Percentiles rank a stretch among this genome's conserved stretches.
These are phyloP conservation scores for Adenanthera pavonina DNA, from an alignment of 306 rosid genomes.

Conservation along the genomic window DNA sequence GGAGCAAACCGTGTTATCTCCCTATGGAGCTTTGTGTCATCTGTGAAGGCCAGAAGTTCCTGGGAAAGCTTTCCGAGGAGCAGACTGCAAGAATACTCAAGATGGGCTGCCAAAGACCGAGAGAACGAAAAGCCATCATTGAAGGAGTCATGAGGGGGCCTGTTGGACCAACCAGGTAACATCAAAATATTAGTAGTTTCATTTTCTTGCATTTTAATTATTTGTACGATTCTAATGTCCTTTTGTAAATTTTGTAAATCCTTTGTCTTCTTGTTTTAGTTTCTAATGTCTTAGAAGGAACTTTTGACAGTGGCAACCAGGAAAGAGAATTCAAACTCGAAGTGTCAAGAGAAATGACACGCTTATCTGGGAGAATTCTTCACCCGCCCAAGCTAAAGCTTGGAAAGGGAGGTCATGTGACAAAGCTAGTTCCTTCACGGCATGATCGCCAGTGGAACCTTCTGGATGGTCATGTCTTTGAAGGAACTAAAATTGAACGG, in stretches of 20 bases:
- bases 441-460: constrained; percentile 95
- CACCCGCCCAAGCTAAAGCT: constrained; percentile 95
- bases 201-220: constrained; percentile 28
- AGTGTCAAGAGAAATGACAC: constrained; percentile 88
- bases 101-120: constrained; percentile 96
- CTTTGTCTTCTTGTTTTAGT: constrained; percentile 31
- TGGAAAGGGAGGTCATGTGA: constrained; percentile 86
- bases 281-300: constrained; percentile 35
- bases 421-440: constrained; percentile 81
- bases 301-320: constrained; percentile 70
- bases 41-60: constrained; percentile 96
- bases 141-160: constrained; percentile 88
- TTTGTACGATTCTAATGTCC: constrained; percentile 22
- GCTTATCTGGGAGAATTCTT: constrained; percentile 83
- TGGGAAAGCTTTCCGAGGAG: constrained; percentile 92
- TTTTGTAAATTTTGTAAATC: constrained; percentile 28
- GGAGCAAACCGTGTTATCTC: constrained; percentile 96
- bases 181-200: constrained; percentile 8
- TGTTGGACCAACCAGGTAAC: constrained; percentile 89
- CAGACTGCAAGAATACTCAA: constrained; percentile 94
- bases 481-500: constrained; percentile 87
- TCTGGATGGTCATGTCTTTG: constrained; percentile 82
- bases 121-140: constrained; percentile 79
- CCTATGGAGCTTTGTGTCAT: constrained; percentile 99
- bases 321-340: constrained; percentile 85